Base-by-base conservation (phyloP, 805 yeast species). In the Yamadazyma sp. region DNA sequence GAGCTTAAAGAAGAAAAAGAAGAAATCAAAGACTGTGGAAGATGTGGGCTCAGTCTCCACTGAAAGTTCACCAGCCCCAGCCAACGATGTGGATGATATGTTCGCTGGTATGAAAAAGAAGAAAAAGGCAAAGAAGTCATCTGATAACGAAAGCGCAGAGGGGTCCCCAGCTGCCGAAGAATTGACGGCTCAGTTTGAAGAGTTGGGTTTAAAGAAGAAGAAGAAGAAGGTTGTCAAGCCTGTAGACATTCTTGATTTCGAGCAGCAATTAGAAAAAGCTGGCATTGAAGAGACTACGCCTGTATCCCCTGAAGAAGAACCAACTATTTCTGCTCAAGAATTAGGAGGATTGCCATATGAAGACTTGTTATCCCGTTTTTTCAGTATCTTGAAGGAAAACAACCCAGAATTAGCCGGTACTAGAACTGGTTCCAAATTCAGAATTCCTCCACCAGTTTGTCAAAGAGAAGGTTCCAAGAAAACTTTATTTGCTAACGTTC, bases 361-460 rank as follows among this genome's bases (percentile, higher is more conserved):
- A 42, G 76, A 75, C 32, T 77, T 93, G 47, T 75, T 93, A 55
- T 75, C 83, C 37, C 78, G 99, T 61, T 93, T 93, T 62, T 93
- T 90, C 72, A 66, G 70, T 38, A 82, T 91, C 44, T 75, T 93
- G 57, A 88, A 86, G 55, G 82, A 87, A 47, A 91, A 91, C 69
- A 93, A 93, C 71, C 99, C 99, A 45, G 99, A 93, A 65, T 78
- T 93, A 56, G 99, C 98, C 30, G 97, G 97, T 60, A 98, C 91
- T 61, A 82, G 95, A 66, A 75, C 86, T 20, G 91, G 95, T 28
- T 80, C 88, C 38, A 90, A 91, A 68, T 84, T 90, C 70, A 84
- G 91, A 75, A 89, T 93, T 55, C 99, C 99, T 35, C 98, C 98
- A 28, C 99, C 99, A 46, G 75, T 84, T 48, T 93, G 95, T 64